Base-by-base conservation (phyloP, 2,329 filamentous ascomycete genomes). In the Mariannaea elegans region DNA sequence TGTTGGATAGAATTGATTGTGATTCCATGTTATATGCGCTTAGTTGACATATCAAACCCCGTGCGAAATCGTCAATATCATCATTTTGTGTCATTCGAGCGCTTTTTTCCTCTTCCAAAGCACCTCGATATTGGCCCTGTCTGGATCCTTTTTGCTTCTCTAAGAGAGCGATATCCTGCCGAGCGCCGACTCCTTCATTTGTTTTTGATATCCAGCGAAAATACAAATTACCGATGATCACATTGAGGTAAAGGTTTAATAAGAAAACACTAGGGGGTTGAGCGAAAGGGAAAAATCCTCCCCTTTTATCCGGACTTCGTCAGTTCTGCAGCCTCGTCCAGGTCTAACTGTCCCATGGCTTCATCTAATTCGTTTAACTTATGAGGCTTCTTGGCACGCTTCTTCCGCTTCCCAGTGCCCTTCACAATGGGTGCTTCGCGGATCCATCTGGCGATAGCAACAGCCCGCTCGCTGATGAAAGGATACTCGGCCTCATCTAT, bases 391-490 rank as follows among this genome's bases (percentile, higher is more conserved):
- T 69, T 76, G 19, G 62, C 44, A 14, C 70, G 71, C 65, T 72
- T 77, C 73, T 77, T 82, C 62, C 77, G 77, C 67, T 73, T 78
- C 19, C 73, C 66, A n/a, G 71, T 66, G 21, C 74, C 73, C 19
- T 72, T 64, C n/a, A 77, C 75, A 0, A 72, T 61, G 6, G 84
- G 86, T 1, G 85, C 87, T 58, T 89, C 82, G 47, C 77, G 77
- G 19, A 94, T 84, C 91, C 92, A 95, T 39, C 85, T 78, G 1
- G 87, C 84, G 58, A 94, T 86, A 16, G 85, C 84, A 46, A 87
- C 82, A 1, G 91, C 90, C 19, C 91, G 83, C 63, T 91, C 88
- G 1, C 90, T 91, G 16, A 84, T 81, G 63, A 92, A 87, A 2
- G 87, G 86, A 72, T 90, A 91, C 64, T 92, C 89, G 68, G 83